phyloP scores from a whole-genome alignment of 1,284 basidiomycete genomes.

The Bjerkandera adusta region DNA sequence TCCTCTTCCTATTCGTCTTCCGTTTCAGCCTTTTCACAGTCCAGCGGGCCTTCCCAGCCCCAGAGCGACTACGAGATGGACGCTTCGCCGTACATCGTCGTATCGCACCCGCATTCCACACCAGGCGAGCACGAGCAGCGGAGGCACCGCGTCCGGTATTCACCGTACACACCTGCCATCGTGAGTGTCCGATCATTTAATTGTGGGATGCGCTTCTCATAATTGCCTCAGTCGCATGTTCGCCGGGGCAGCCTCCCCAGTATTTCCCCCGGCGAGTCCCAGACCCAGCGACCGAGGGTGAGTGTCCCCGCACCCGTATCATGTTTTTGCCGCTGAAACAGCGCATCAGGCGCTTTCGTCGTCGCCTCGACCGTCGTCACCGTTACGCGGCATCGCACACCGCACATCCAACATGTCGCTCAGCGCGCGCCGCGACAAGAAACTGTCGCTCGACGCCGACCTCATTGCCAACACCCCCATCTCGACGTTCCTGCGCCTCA shows the following conservation, averaged over 20 bases:
- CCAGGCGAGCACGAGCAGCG: slow-evolving; percentile 28
- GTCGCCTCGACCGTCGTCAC: slow-evolving; percentile 45
- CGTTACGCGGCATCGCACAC: slow-evolving; percentile 19
- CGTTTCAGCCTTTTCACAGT: slow-evolving; percentile 26
- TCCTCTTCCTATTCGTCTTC: slow-evolving; percentile 41
- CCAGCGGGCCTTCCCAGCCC: slow-evolving; percentile 26
- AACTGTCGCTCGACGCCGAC: slow-evolving; percentile 32
- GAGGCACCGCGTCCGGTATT: slow-evolving; percentile 45
- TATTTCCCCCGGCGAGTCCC: slow-evolving; percentile 25
- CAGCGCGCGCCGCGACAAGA: slow-evolving; percentile 22
- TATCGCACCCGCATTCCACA: slow-evolving; percentile 25
- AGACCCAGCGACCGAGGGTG: slow-evolving; percentile 30
- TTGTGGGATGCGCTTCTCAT: slow-evolving; percentile 1
- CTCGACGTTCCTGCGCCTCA: slow-evolving; percentile 72
- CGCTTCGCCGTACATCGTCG: slow-evolving; percentile 27
- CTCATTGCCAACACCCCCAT: slow-evolving; percentile 59
- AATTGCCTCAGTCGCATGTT: slow-evolving; percentile 27
- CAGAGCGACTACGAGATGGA: slow-evolving; percentile 20
- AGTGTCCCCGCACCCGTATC: too few species aligned
- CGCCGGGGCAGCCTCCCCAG: slow-evolving; percentile 33
- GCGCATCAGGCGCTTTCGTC: slow-evolving; percentile 41
- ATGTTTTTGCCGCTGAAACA: background rate
- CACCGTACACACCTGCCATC: slow-evolving; percentile 57
- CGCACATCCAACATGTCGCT: slow-evolving; percentile 20
- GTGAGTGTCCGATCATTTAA: slow-evolving; percentile 39